A percentile compares a stretch with the other conserved stretches of the same genome.
Conservation (phyloP, 345 rosid genomes). For the Cardiospermum halicacabum region DNA sequence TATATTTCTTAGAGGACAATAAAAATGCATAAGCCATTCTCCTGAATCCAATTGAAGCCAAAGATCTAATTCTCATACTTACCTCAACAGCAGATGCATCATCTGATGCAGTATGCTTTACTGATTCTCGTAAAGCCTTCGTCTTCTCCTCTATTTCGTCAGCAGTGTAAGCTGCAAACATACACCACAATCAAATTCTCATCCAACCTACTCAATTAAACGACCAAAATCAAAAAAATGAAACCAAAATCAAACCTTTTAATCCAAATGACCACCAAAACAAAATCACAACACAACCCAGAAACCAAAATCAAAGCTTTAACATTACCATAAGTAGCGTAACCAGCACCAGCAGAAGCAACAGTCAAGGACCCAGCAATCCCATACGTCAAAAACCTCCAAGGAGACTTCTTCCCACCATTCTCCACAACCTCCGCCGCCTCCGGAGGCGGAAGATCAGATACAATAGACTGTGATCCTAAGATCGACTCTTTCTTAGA, state of each 20-base stretch:
- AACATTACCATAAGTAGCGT: conserved; percentile 60
- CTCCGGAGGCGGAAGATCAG: conserved; percentile 34
- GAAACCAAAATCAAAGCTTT: not conserved
- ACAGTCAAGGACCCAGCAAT: conserved; percentile 53
- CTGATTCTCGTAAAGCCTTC: conserved; percentile 58
- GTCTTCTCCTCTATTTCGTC: conserved; percentile 73
- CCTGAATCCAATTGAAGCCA: not conserved
- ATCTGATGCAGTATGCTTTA: conserved; percentile 23
- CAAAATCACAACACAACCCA: not conserved
- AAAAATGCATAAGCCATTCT: not conserved
- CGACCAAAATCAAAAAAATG: not conserved
- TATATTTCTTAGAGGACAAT: not conserved
- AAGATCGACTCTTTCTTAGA: conserved; percentile 33
- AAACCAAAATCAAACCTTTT: not conserved
- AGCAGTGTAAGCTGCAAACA: conserved; percentile 53
- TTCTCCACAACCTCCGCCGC: conserved; percentile 23
- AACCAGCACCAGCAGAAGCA: conserved; percentile 48
- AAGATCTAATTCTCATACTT: conserved; percentile 16
- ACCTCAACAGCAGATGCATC: conserved; percentile 56
- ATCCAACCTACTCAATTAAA: not conserved
- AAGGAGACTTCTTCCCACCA: conserved; percentile 33
- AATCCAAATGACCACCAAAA: too few relatives aligned
- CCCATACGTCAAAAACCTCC: conserved; percentile 54
- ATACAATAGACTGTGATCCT: conserved; percentile 42
- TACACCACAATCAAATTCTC: too few relatives aligned